These are phyloP conservation scores for Podaxis sp. DNA, from an alignment of 768 basidiomycete genomes.

Conservation along the genomic window DNA sequence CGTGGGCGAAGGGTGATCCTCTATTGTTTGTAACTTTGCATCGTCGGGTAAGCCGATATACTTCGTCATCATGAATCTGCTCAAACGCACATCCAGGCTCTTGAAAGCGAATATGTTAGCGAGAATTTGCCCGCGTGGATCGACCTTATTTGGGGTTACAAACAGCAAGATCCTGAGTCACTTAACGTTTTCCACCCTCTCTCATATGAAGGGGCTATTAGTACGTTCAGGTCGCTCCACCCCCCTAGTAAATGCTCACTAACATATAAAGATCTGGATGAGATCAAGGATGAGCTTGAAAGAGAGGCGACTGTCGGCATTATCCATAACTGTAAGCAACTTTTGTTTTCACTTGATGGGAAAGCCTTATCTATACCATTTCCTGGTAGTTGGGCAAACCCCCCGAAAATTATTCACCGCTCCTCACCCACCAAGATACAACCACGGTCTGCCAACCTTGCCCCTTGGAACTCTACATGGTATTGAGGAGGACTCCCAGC, in stretches of 20 bases:
- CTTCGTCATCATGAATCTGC: not conserved
- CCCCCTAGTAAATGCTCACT: not conserved
- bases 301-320: conserved; percentile 92
- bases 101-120: conserved; percentile 88
- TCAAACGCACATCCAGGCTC: conserved; percentile 50
- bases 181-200: conserved; percentile 91
- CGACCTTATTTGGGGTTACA: conserved; percentile 89
- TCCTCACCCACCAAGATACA: conserved; percentile 75
- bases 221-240: conserved; percentile 32
- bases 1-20: conserved; percentile 87
- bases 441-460: conserved; percentile 70
- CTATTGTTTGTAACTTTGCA: conserved; percentile 79
- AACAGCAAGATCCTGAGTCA: conserved; percentile 75
- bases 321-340: conserved; percentile 84
- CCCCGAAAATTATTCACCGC: conserved; percentile 79
- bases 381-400: conserved; percentile 78
- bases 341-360: not conserved
- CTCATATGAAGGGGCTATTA: conserved; percentile 90
- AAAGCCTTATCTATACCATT: conserved; percentile 3
- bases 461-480: conserved; percentile 74
- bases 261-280: conserved; percentile 67
- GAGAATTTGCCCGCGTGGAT: conserved; percentile 87
- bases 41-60: conserved; percentile 52
- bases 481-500: conserved; percentile 79
- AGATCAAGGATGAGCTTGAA: conserved; percentile 83